A percentile compares a stretch with the other conserved stretches of the same genome.
These are phyloP conservation scores for Amanita pallidorosea DNA, from an alignment of 768 basidiomycete genomes.

Conservation along the genomic window DNA sequence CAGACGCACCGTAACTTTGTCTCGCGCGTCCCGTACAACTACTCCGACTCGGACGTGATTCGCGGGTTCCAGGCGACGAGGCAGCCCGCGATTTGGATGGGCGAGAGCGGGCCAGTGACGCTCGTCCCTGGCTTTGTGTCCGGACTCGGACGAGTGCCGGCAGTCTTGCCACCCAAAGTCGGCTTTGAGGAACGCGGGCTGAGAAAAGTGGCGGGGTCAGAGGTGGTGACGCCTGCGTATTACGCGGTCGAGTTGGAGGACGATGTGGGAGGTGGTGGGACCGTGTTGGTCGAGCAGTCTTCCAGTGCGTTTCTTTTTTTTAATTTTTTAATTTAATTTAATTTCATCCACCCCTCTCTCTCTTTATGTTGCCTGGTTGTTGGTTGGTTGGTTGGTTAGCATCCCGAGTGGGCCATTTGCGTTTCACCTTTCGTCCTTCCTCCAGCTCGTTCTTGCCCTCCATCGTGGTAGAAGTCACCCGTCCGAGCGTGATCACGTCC, in stretches of 20 bases:
- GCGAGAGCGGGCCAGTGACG: slow-evolving; percentile 56
- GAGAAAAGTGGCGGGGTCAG: slow-evolving; percentile 36
- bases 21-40: slow-evolving; percentile 62
- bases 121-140: slow-evolving; percentile 58
- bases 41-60: slow-evolving; percentile 33
- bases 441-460: slow-evolving; percentile 30
- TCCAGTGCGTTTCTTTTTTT: slow-evolving; percentile 35
- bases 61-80: slow-evolving; percentile 76
- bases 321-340: too few species aligned
- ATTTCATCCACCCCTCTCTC: too few species aligned
- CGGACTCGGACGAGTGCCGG: too few species aligned
- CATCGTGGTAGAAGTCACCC: slow-evolving; percentile 56
- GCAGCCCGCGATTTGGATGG: slow-evolving; percentile 89
- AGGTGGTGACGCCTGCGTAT: slow-evolving; percentile 41
- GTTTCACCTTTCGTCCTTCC: slow-evolving; percentile 44
- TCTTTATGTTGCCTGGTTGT: too few species aligned
- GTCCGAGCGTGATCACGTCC: slow-evolving; percentile 50
- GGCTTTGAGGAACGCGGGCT: slow-evolving; percentile 53
- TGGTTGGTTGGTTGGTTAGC: slow-evolving; percentile 24
- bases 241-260: slow-evolving; percentile 51
- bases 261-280: slow-evolving; percentile 29
- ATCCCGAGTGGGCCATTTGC: slow-evolving; percentile 65
- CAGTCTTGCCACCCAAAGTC: too few species aligned
- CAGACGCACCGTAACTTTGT: slow-evolving; percentile 72
- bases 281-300: slow-evolving; percentile 46